These are phyloP conservation scores for Saraca asoca DNA, from an alignment of 331 rosid species.

Conservation along the genomic window DNA sequence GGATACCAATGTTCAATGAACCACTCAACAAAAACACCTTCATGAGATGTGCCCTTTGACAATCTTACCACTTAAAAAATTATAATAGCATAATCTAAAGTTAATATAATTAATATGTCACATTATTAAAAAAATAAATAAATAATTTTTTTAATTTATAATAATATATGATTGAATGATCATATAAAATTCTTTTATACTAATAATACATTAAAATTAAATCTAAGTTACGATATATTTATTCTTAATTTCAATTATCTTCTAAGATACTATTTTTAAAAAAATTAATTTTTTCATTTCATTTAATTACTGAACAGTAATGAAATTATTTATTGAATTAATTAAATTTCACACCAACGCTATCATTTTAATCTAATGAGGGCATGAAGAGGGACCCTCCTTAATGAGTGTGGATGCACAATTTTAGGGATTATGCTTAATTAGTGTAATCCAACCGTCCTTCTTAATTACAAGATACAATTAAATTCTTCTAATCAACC, in stretches of 20 bases:
- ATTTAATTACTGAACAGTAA: constrained; percentile 8
- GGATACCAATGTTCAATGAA: constrained; percentile 56
- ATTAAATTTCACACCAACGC: constrained; percentile 37
- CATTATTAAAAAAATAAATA: too few species aligned
- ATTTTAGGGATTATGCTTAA: constrained; percentile 39
- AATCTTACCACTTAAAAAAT: constrained; percentile 25
- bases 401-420: constrained; percentile 35
- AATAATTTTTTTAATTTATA: too few species aligned
- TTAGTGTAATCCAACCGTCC: constrained; percentile 51
- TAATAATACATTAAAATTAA: too few species aligned
- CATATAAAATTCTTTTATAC: too few species aligned
- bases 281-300: background rate
- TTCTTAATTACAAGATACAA: constrained; percentile 31
- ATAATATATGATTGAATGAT: too few species aligned
- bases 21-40: constrained; percentile 45
- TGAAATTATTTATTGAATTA: background rate
- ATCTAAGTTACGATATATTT: too few species aligned
- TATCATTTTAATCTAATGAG: constrained; percentile 46
- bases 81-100: too few species aligned
- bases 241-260: constrained; percentile 52
- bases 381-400: constrained; percentile 41
- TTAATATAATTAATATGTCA: too few species aligned
- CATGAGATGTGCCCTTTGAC: constrained; percentile 47
- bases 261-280: background rate
- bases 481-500: constrained; percentile 15